Evolutionary conservation across 2,329 filamentous ascomycete species (phyloP).

Genomic region (Sclerotiophoma versabilis): DNA sequence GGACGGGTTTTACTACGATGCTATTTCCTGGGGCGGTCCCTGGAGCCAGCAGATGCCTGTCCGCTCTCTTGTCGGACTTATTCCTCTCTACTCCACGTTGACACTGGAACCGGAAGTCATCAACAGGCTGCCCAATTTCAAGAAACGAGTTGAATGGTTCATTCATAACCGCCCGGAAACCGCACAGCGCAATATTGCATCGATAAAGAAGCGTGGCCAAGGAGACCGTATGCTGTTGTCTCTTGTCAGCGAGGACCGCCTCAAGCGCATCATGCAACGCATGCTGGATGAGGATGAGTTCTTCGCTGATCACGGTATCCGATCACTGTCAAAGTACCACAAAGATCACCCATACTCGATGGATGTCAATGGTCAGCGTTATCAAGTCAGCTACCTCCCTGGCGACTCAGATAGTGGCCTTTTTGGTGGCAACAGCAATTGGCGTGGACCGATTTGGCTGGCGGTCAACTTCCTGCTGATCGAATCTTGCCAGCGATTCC

Average conservation of each 20-base stretch:
- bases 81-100: conserved; percentile 89
- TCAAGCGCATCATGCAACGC: conserved; percentile 84
- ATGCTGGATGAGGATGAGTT: conserved; percentile 97
- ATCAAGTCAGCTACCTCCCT: conserved; percentile 86
- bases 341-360: conserved; percentile 90
- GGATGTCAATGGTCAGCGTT: conserved; percentile 92
- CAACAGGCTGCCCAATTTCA: conserved; percentile 90
- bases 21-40: conserved; percentile 93
- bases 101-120: conserved; percentile 94
- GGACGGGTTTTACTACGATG: conserved; percentile 98
- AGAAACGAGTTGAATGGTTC: conserved; percentile 93
- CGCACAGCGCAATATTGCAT: conserved; percentile 92
- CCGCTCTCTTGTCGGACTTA: conserved; percentile 88
- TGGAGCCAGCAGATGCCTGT: conserved; percentile 94
- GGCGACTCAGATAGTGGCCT: conserved; percentile 96
- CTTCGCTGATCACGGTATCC: conserved; percentile 86
- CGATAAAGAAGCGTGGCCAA: conserved; percentile 88
- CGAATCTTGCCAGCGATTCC: conserved; percentile 93
- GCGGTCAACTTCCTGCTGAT: conserved; percentile 95
- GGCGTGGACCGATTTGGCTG: conserved; percentile 93
- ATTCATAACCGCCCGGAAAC: conserved; percentile 85
- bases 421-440: conserved; percentile 97
- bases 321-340: conserved; percentile 90
- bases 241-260: conserved; percentile 90
- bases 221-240: conserved; percentile 86